These are phyloP conservation scores for Colletotrichum neosansevieriae DNA, from an alignment of 2,329 filamentous ascomycete genomes.

Conservation along the genomic window DNA sequence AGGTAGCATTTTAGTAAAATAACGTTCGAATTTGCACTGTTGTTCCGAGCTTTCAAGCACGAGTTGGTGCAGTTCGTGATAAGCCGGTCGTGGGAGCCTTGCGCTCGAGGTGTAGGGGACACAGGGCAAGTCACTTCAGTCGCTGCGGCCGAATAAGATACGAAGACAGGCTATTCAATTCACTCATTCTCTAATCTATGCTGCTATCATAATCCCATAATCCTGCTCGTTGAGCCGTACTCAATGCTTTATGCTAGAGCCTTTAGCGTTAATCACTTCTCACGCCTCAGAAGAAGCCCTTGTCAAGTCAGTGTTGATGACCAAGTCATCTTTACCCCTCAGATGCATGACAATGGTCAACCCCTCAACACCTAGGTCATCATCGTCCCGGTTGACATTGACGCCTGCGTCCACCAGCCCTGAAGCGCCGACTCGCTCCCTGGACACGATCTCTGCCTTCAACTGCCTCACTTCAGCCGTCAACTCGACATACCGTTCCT, in stretches of 20 bases:
- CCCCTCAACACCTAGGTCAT: slow-evolving; percentile 59
- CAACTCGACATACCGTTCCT: slow-evolving; percentile 55
- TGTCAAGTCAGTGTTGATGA: slow-evolving; percentile 62
- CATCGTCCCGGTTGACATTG: slow-evolving; percentile 44
- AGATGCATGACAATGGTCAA: slow-evolving; percentile 65
- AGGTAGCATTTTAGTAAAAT: slow-evolving; percentile 23
- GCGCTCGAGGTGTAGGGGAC: no score
- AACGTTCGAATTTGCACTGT: neutral
- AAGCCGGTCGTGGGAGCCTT: no score
- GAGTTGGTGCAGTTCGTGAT: no score
- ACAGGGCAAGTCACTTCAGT: no score
- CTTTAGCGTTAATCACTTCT: neutral
- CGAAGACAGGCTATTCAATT: slow-evolving; percentile 4
- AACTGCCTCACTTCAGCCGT: slow-evolving; percentile 56
- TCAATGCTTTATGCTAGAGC: neutral
- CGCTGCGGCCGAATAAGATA: neutral
- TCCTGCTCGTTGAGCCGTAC: slow-evolving; percentile 16
- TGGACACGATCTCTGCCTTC: slow-evolving; percentile 52
- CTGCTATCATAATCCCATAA: slow-evolving; percentile 27
- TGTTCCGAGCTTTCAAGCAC: no score
- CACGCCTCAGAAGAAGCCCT: slow-evolving; percentile 19
- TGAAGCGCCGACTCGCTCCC: slow-evolving; percentile 37
- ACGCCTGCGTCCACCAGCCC: slow-evolving; percentile 41
- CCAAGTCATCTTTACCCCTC: slow-evolving; percentile 61
- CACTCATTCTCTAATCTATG: slow-evolving; percentile 27